A percentile compares a stretch with the other conserved stretches of the same genome.
Conservation (phyloP, 1,284 basidiomycete genomes). For the Mycocalia duriaeana region DNA sequence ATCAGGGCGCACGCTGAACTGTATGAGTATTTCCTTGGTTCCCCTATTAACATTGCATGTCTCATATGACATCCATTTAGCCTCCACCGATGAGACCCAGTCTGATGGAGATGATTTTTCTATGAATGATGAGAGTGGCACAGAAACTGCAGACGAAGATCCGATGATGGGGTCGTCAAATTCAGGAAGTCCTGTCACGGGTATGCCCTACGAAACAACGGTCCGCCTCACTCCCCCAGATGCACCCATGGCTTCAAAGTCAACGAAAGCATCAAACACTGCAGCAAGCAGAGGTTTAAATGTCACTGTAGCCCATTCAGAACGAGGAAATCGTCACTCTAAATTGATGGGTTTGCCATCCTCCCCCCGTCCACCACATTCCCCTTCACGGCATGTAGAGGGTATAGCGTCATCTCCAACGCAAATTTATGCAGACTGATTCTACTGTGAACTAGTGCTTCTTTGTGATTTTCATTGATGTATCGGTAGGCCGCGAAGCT, state of each 20-base stretch:
- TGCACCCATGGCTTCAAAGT: conserved; percentile 33
- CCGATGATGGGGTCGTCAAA: conserved; percentile 46
- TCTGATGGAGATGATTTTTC: conserved; percentile 68
- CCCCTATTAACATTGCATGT: conserved; percentile 12
- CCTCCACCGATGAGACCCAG: conserved; percentile 52
- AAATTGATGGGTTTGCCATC: conserved; percentile 57
- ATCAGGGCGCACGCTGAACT: conserved; percentile 56
- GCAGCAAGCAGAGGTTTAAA: conserved; percentile 71
- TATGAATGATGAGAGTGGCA: conserved; percentile 64
- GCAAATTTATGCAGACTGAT: too few species aligned
- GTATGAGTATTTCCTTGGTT: conserved; percentile 39
- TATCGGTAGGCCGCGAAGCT: conserved; percentile 2
- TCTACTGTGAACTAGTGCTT: conserved; percentile 1
- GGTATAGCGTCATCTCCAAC: conserved; percentile 10
- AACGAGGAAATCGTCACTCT: conserved; percentile 56
- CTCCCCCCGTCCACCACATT: conserved; percentile 51
- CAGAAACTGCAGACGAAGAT: conserved; percentile 63
- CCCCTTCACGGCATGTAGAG: conserved; percentile 29
- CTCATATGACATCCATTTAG: conserved; percentile 22
- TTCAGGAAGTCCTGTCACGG: conserved; percentile 35
- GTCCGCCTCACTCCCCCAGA: conserved; percentile 29
- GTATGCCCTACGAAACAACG: conserved; percentile 18
- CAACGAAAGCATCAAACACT: conserved; percentile 50
- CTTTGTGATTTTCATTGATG: conserved; percentile 7
- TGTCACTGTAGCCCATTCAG: conserved; percentile 42